Conservation (phyloP, 768 basidiomycete genomes). For the Boletus reticulatus region DNA sequence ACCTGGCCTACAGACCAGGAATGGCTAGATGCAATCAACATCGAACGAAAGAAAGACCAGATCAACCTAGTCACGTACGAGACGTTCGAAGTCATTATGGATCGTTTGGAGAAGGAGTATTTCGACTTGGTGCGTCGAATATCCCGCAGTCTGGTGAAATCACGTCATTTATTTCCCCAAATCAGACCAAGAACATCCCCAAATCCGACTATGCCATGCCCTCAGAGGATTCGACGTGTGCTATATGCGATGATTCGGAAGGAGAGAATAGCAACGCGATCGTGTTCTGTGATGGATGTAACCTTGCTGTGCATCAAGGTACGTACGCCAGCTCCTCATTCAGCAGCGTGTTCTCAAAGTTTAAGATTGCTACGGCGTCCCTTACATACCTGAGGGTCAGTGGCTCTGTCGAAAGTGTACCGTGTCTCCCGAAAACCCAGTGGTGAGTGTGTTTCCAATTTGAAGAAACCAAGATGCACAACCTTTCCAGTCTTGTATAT, state of each 20-base stretch:
- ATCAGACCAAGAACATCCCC: constrained; percentile 88
- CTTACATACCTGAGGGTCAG: constrained; percentile 98
- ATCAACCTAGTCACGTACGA: constrained; percentile 75
- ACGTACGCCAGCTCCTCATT: constrained; percentile 13
- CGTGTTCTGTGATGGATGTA: constrained; percentile 99
- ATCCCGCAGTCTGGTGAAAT: background rate
- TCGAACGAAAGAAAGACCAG: constrained; percentile 75
- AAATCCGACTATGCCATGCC: constrained; percentile 86
- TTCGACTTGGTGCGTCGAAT: constrained; percentile 76
- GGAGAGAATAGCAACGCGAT: constrained; percentile 99
- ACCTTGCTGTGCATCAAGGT: constrained; percentile 99
- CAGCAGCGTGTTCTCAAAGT: constrained; percentile 8
- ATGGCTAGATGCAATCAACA: constrained; percentile 88
- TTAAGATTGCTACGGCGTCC: constrained; percentile 96
- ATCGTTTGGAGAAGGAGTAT: constrained; percentile 98
- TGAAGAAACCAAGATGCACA: background rate
- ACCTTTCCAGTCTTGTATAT: constrained; percentile 70
- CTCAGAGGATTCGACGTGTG: constrained; percentile 94
- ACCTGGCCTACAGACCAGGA: constrained; percentile 65
- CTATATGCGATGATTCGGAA: constrained; percentile 97
- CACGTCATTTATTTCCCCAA: background rate
- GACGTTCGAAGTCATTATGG: constrained; percentile 94
- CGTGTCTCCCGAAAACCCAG: constrained; percentile 94
- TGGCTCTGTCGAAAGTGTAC: constrained; percentile 99
- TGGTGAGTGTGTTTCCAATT: constrained; percentile 51